Evolutionary conservation across 345 rosid genomes (phyloP).

Genomic region (Luvunga scandens): DNA sequence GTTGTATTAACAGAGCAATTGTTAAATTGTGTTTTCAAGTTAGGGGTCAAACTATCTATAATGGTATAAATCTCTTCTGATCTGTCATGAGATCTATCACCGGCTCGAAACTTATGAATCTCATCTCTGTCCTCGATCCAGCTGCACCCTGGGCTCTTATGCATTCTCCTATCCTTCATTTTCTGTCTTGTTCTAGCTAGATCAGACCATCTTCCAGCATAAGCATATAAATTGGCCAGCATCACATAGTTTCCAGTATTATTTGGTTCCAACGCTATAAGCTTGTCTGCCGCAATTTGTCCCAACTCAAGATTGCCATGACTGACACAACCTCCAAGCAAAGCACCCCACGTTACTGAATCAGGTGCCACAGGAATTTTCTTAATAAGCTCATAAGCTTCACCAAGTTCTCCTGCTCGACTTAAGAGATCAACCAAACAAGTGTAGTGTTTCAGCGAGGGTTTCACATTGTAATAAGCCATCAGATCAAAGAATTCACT

Average conservation of each 20-base stretch:
- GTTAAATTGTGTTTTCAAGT: constrained; percentile 32
- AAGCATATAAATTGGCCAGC: constrained; percentile 56
- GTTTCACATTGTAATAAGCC: constrained; percentile 32
- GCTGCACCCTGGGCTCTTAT: constrained; percentile 58
- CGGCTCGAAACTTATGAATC: constrained; percentile 45
- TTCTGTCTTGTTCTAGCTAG: constrained; percentile 32
- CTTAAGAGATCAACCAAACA: constrained; percentile 61
- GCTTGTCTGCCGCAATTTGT: constrained; percentile 40
- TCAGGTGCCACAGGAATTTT: constrained; percentile 44
- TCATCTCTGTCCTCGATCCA: constrained; percentile 41
- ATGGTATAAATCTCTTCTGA: constrained; percentile 34
- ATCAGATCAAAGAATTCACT: constrained; percentile 40
- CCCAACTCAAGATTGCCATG: constrained; percentile 46
- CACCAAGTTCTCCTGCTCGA: constrained; percentile 40
- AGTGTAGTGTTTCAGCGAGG: constrained; percentile 47
- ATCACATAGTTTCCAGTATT: constrained; percentile 41
- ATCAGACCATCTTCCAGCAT: constrained; percentile 49
- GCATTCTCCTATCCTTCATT: constrained; percentile 39
- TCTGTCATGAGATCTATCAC: constrained; percentile 45
- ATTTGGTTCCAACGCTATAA: constrained; percentile 43
- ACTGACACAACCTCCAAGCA: constrained; percentile 46
- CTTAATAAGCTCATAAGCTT: constrained; percentile 43
- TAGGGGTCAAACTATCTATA: constrained; percentile 39
- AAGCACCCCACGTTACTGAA: constrained; percentile 53
- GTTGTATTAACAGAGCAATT: background rate